Conservation (phyloP, 768 basidiomycete species). For the Infundibulicybe gibba region DNA sequence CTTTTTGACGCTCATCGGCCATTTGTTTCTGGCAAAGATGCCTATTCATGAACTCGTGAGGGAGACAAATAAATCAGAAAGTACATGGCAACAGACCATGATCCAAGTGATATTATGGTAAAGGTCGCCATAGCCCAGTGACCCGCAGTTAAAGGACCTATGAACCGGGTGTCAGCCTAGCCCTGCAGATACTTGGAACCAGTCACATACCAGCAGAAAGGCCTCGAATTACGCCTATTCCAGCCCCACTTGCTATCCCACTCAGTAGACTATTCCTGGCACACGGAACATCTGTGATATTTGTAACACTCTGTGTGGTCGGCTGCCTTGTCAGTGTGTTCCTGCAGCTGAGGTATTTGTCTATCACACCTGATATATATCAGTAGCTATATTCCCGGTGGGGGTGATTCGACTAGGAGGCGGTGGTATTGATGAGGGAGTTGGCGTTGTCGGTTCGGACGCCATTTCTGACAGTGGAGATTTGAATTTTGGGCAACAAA, state of each 20-base stretch:
- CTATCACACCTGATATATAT: constrained; percentile 27
- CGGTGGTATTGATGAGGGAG: constrained; percentile 14
- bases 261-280: constrained; percentile 70
- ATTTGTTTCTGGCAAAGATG: constrained; percentile 59
- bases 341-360: neutral
- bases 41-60: constrained; percentile 30
- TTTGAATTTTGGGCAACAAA: no score
- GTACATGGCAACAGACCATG: constrained; percentile 49
- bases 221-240: constrained; percentile 72
- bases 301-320: constrained; percentile 43
- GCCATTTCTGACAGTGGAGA: no score
- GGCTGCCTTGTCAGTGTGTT: neutral
- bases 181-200: neutral
- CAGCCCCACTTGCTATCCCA: constrained; percentile 78
- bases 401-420: constrained; percentile 19
- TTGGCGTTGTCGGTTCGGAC: neutral
- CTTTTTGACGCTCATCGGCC: constrained; percentile 47
- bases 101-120: constrained; percentile 58
- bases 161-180: neutral
- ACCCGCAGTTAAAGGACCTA: constrained; percentile 59
- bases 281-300: constrained; percentile 71
- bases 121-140: constrained; percentile 83
- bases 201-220: constrained; percentile 53
- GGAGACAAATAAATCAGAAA: constrained; percentile 1
- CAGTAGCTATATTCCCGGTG: constrained; percentile 32